Conservation (phyloP, 768 basidiomycete genomes). For the Suillus variegatus region DNA sequence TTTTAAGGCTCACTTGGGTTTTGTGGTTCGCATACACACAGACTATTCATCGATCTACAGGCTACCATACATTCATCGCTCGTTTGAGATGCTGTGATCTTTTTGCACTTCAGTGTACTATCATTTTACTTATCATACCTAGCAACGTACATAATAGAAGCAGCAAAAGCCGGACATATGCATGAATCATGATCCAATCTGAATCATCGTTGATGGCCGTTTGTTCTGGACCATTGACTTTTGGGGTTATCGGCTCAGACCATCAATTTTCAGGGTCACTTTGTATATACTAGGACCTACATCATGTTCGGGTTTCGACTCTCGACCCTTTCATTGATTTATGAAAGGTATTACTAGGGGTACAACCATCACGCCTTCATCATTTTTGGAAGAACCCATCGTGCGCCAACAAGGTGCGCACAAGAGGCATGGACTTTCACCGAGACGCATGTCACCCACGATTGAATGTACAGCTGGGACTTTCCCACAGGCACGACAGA, state of each 20-base stretch:
- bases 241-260: background rate
- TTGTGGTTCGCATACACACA: background rate
- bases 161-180: background rate
- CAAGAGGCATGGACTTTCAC: conserved; percentile 75
- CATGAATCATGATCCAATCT: background rate
- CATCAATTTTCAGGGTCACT: background rate
- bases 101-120: conserved; percentile 3
- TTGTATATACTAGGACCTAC: background rate
- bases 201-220: background rate
- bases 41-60: background rate
- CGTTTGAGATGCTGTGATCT: background rate
- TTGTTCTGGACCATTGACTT: background rate
- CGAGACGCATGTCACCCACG: conserved; percentile 70
- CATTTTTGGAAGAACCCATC: conserved; percentile 56
- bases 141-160: conserved; percentile 4
- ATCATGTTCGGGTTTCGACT: background rate
- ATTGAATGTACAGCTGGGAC: conserved; percentile 71
- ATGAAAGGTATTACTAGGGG: conserved; percentile 41
- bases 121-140: conserved; percentile 2
- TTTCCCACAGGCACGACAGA: conserved; percentile 70
- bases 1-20: conserved; percentile 14
- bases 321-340: conserved; percentile 32
- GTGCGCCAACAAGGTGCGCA: conserved; percentile 74
- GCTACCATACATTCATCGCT: background rate
- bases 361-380: conserved; percentile 46